These are phyloP conservation scores for Leptomonas seymouri DNA, from an alignment of 208 protist genomes.

Conservation along the genomic window DNA sequence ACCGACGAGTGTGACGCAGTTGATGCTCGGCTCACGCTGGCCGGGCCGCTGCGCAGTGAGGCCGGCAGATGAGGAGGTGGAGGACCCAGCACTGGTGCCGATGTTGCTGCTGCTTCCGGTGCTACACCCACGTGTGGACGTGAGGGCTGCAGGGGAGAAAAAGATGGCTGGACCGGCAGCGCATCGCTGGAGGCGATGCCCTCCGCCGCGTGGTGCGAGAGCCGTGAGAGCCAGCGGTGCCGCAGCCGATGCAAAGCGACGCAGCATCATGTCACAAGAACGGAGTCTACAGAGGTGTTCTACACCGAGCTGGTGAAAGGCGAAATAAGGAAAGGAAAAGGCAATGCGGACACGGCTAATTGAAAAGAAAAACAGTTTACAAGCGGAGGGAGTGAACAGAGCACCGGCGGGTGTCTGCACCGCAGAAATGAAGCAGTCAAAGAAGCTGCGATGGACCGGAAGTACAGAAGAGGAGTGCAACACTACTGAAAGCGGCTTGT, in stretches of 20 bases:
- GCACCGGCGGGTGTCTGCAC: too few species aligned
- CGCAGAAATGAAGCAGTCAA: too few species aligned
- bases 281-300: neutral
- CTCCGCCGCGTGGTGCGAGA: neutral
- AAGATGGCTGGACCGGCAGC: neutral
- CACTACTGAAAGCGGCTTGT: too few species aligned
- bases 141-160: neutral
- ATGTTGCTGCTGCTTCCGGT: neutral
- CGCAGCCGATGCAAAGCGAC: constrained; percentile 2
- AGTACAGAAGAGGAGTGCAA: too few species aligned
- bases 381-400: too few species aligned
- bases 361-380: too few species aligned
- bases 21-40: constrained; percentile 55
- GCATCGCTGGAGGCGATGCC: neutral
- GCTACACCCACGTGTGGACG: constrained; percentile 16
- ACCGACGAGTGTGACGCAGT: constrained; percentile 90
- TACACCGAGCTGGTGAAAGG: too few species aligned
- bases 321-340: neutral
- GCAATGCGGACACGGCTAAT: too few species aligned
- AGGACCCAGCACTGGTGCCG: neutral
- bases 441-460: too few species aligned
- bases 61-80: neutral
- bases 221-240: neutral
- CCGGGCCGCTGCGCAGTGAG: constrained; percentile 21
- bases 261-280: constrained; percentile 5